A percentile compares a stretch with the other conserved stretches of the same genome.
Evolutionary conservation across 2,329 filamentous ascomycete genomes (phyloP).

Genomic region (Helicocarpus griseus): DNA sequence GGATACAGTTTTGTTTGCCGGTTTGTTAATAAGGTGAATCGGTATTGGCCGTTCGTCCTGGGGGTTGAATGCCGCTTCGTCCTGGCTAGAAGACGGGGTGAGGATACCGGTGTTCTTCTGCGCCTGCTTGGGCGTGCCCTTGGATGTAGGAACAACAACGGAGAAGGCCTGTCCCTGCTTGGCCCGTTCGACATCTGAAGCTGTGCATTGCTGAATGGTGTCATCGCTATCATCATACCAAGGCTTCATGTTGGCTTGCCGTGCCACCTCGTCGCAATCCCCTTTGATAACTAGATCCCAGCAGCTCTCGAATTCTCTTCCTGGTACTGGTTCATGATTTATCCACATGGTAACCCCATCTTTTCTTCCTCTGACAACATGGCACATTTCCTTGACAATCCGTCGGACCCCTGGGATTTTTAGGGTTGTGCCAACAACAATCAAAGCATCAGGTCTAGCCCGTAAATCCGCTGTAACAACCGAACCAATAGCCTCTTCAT

Average conservation of each 20-base stretch:
- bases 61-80: slow-evolving; percentile 20
- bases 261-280: slow-evolving; percentile 79
- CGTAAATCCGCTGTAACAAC: slow-evolving; percentile 81
- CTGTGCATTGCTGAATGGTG: slow-evolving; percentile 34
- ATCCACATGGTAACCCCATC: slow-evolving; percentile 91
- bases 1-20: slow-evolving; percentile 3
- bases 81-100: slow-evolving; percentile 35
- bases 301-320: slow-evolving; percentile 77
- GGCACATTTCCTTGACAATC: slow-evolving; percentile 84
- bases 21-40: not conserved
- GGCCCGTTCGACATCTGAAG: slow-evolving; percentile 35
- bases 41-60: slow-evolving; percentile 13
- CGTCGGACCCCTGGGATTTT: slow-evolving; percentile 89
- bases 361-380: slow-evolving; percentile 63
- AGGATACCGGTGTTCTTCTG: slow-evolving; percentile 26
- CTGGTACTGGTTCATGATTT: slow-evolving; percentile 78
- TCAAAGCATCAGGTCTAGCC: slow-evolving; percentile 75
- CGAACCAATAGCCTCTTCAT: slow-evolving; percentile 89
- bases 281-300: slow-evolving; percentile 88
- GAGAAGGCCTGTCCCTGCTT: slow-evolving; percentile 29
- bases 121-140: slow-evolving; percentile 32
- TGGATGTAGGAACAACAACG: slow-evolving; percentile 33
- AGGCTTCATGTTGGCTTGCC: slow-evolving; percentile 51
- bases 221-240: slow-evolving; percentile 44
- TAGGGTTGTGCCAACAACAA: slow-evolving; percentile 90